Conservation (phyloP, 495 filamentous ascomycete species). For the Lepraria neglecta region DNA sequence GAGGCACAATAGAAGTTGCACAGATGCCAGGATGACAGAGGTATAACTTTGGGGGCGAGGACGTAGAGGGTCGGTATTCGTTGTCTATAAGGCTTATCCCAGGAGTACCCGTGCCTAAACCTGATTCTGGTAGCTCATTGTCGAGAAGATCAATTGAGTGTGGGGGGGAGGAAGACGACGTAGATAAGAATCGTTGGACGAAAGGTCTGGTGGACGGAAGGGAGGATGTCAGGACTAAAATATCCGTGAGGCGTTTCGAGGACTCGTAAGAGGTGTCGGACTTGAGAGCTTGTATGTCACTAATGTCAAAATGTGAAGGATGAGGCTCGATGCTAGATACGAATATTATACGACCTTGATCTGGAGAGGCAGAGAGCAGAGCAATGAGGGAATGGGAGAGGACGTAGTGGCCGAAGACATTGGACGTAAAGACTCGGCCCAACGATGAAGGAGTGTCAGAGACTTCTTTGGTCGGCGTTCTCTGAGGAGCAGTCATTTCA, state of each 20-base stretch:
- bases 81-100: slow-evolving; percentile 19
- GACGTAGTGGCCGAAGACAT: slow-evolving; percentile 93
- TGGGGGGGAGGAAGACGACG: slow-evolving; percentile 29
- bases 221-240: slow-evolving; percentile 67
- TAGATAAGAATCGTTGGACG: slow-evolving; percentile 47
- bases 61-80: slow-evolving; percentile 11
- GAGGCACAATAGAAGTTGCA: slow-evolving; percentile 68
- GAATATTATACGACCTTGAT: slow-evolving; percentile 71
- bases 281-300: slow-evolving; percentile 71
- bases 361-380: slow-evolving; percentile 52
- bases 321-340: slow-evolving; percentile 70
- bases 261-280: slow-evolving; percentile 66
- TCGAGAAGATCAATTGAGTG: slow-evolving; percentile 23
- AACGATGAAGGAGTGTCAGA: slow-evolving; percentile 49
- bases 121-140: slow-evolving; percentile 5
- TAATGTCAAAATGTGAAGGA: slow-evolving; percentile 46
- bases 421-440: slow-evolving; percentile 79
- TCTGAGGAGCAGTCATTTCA: slow-evolving; percentile 41
- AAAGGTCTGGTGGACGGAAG: slow-evolving; percentile 57
- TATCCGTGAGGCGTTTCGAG: slow-evolving; percentile 77
- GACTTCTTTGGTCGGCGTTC: neutral
- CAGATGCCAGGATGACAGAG: slow-evolving; percentile 84
- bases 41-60: slow-evolving; percentile 54
- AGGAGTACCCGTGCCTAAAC: neutral
- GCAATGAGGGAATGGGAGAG: slow-evolving; percentile 73